Base-by-base conservation (phyloP, 2,329 filamentous ascomycete species). In the Cladosporium sp. region DNA sequence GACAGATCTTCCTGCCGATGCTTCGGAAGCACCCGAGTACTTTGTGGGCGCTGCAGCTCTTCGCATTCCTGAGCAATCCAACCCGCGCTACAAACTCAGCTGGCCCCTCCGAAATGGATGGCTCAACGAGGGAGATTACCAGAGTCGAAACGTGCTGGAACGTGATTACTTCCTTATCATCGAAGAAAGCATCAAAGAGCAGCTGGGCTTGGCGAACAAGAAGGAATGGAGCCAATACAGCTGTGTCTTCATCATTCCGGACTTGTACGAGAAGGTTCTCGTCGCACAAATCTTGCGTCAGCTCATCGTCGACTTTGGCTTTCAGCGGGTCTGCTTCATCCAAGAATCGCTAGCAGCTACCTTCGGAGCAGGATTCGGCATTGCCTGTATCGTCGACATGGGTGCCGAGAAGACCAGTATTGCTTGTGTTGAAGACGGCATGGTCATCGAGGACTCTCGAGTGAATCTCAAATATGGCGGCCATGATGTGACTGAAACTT, bases 381-480 rank as follows among this genome's bases (percentile, higher is more conserved):
- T 90, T 61, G 89, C 91, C 19, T 99, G 94, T 66, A 91, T 99
- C 57, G 91, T 99, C 10, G 94, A 99, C 70, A 88, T 99, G 57
- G 94, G 94, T 12, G 93, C 94, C 0, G 91, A 97, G 71, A 99
- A 99, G 80, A 97, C 94, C 1, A 96, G 94, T 0, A 89, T 99
- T 32, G 93, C 92, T 61, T 99, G 94, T 65, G 92, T 99, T 10
- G 94, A 99, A 67, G 94, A 99, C 72, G 94, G 94, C 1, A 88
- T 99, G 74, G 91, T 90, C 68, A 83, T 96, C 24, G 94, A 97
- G 62, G 93, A 97, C 70, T 99, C 94, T 15, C 85, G 94, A 15
- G 84, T 99, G 70, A 97, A 97, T 71, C 77, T 99, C 63, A 97
- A 99, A 72, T 96, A 88, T 67, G 94, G 94, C 51, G 94, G 94